A percentile compares a stretch with the other conserved stretches of the same genome.
Evolutionary conservation across 371 early-diverging fungal species (phyloP).

Genomic region (Mucor indicus): DNA sequence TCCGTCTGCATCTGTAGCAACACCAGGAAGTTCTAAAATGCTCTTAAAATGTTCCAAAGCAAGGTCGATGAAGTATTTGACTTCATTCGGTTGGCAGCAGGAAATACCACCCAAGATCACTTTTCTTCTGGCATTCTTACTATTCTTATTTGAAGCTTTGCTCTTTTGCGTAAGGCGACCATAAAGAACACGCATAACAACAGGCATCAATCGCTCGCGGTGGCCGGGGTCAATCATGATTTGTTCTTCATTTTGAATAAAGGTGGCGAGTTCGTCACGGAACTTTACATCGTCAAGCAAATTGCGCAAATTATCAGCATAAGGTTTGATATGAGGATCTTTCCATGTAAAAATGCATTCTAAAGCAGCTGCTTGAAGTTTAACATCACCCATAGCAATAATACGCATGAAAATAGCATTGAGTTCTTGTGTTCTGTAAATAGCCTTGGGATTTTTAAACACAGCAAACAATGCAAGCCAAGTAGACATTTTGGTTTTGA

Average conservation of each 20-base stretch:
- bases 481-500: slow-evolving; percentile 52
- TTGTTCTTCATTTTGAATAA: slow-evolving; percentile 61
- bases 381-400: slow-evolving; percentile 76
- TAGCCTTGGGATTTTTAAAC: slow-evolving; percentile 60
- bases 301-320: slow-evolving; percentile 71
- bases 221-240: slow-evolving; percentile 62
- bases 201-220: slow-evolving; percentile 66
- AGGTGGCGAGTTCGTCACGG: slow-evolving; percentile 82
- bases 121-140: slow-evolving; percentile 58
- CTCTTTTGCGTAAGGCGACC: slow-evolving; percentile 84
- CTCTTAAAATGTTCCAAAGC: slow-evolving; percentile 74
- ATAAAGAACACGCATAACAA: slow-evolving; percentile 82
- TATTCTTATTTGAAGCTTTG: slow-evolving; percentile 58
- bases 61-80: slow-evolving; percentile 71
- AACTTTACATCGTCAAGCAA: slow-evolving; percentile 84
- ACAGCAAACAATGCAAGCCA: slow-evolving; percentile 78
- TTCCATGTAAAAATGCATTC: slow-evolving; percentile 84
- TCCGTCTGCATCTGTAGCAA: slow-evolving; percentile 16
- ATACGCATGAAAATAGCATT: slow-evolving; percentile 66
- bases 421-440: slow-evolving; percentile 53
- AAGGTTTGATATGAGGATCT: slow-evolving; percentile 60
- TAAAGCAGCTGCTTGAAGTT: slow-evolving; percentile 76
- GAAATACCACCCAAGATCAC: slow-evolving; percentile 81
- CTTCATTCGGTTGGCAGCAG: slow-evolving; percentile 61
- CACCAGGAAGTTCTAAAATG: slow-evolving; percentile 34